Percentiles rank a stretch among this genome's conserved stretches.
Evolutionary conservation across 202 grass and related monocot genomes (phyloP).

Genomic region (Setaria italica): DNA sequence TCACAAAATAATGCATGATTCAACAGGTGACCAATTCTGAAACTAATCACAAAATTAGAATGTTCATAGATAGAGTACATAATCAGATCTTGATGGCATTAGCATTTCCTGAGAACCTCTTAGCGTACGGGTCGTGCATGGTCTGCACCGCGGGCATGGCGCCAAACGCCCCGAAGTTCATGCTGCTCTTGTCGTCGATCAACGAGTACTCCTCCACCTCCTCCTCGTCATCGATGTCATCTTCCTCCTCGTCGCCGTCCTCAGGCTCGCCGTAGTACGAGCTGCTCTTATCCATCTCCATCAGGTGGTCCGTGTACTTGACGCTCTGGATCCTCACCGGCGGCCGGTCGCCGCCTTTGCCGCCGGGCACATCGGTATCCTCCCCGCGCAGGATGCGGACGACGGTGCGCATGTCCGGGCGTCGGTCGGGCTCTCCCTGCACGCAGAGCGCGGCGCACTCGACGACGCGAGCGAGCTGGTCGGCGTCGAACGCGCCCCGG

Average conservation of each 20-base stretch:
- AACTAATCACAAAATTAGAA: neutral
- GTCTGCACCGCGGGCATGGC: constrained; percentile 56
- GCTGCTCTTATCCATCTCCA: constrained; percentile 59
- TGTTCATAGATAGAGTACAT: neutral
- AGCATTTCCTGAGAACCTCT: constrained; percentile 43
- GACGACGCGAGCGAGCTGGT: constrained; percentile 58
- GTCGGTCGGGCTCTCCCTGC: constrained; percentile 62
- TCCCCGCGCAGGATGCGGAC: constrained; percentile 62
- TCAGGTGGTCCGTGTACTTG: constrained; percentile 57
- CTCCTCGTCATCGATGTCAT: neutral
- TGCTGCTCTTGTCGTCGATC: constrained; percentile 60
- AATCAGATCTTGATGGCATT: constrained; percentile 39
- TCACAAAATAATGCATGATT: no score
- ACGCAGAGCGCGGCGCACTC: constrained; percentile 76
- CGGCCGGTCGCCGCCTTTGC: neutral
- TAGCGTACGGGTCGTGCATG: constrained; percentile 55
- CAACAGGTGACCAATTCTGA: neutral
- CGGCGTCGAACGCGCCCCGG: constrained; percentile 49
- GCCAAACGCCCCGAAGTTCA: constrained; percentile 66
- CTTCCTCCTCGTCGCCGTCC: neutral
- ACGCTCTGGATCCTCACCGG: constrained; percentile 56
- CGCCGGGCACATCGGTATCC: neutral
- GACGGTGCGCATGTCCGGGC: constrained; percentile 72
- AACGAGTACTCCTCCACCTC: constrained; percentile 45
- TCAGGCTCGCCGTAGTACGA: constrained; percentile 41